Evolutionary conservation across 805 yeast species (phyloP), one percentile per base, ranked within the genome.

Genomic region (Ogataea methanolica): DNA sequence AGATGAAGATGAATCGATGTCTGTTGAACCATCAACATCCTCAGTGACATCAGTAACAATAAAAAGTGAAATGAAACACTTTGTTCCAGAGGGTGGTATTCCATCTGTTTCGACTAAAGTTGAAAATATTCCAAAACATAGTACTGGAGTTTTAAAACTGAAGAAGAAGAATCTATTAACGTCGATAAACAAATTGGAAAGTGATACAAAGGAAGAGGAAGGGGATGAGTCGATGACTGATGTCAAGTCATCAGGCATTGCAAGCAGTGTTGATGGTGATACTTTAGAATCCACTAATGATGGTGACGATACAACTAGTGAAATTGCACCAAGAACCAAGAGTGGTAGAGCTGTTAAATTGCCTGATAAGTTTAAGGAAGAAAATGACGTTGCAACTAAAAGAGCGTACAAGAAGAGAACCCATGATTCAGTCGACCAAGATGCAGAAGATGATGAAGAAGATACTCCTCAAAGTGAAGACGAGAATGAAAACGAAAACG

Each of bases 401-500:
- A 31, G 16, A 16, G 14, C 17, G 6, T 15, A 21, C 26, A 41
- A 41, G 41, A 34, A 23, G 35, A n/a, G 42, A 23, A 2, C 34
- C 5, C 33, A 41, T 33, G 45, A 36, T n/a, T 12, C 6, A 17
- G 41, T 14, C 21, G 23, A 5, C 3, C 34, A 22, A 16, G 35
- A 36, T 14, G 35, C 23, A 34, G 45, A 34, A 21, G 36, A 8
- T 21, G 39, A 43, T 3, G 45, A 43, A n/a, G 36, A 36, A 4
- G 45, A 33, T 14, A 21, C 19, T n/a, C 38, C 34, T 14, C 42
- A 37, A 8, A 41, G 16, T 37, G 45, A 43, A 11, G 41, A 37
- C 17, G 45, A 45, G 8, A 49, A 44, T 17, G 49, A 37, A 29
- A 21, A 26, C 14, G 38, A 39, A 33, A 39, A 33, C 4, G 42